Base-by-base conservation (phyloP, 768 basidiomycete genomes). In the Naganishia randhawae region DNA sequence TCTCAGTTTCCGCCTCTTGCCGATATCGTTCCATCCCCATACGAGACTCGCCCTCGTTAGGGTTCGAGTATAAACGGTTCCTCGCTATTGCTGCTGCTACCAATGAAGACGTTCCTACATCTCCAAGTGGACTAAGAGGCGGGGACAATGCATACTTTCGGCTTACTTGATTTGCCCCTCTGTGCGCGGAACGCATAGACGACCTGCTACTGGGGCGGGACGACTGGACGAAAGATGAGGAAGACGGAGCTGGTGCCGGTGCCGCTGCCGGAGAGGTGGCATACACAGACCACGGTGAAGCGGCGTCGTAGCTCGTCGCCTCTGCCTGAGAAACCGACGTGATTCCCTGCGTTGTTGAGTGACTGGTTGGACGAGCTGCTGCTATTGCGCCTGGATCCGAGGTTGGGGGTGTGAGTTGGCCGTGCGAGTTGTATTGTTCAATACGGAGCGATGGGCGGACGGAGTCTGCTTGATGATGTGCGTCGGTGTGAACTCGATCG, bases 291-390 rank as follows among this genome's bases (percentile, higher is more conserved):
- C 66, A 67, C 5, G 66, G 66, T 13, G 66, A 67, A 25, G 52
- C 54, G 16, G 66, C 66, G 37, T 67, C 66, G 35, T 67, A 67
- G 41, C 66, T 67, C 14, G 42, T 61, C 41, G 31, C 39, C 19
- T 48, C 39, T 0, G 52, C 16, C 16, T 45, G 33, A 6, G 57
- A 61, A 42, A 41, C 10, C 11, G 13, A 27, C 35, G 11, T 13
- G 37, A 48, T 48, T 48, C 45, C 45, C 13, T 48, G 45, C 3
- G 6, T 22, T n/a, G 13, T 6, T n/a, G 45, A 48, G 45, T n/a
- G 11, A 22, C n/a, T 48, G 19, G 4, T 48, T 37, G 57, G 11
- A 31, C 37, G n/a, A 25, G 39, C 25, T 27, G 14, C 25, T 41
- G 54, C n/a, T n/a, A n/a, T n/a, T 42, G 37, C 19, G 4, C 66